Evolutionary conservation across 495 filamentous ascomycete genomes (phyloP), one percentile per base, ranked within the genome.

Genomic region (Penicillium pulvis): DNA sequence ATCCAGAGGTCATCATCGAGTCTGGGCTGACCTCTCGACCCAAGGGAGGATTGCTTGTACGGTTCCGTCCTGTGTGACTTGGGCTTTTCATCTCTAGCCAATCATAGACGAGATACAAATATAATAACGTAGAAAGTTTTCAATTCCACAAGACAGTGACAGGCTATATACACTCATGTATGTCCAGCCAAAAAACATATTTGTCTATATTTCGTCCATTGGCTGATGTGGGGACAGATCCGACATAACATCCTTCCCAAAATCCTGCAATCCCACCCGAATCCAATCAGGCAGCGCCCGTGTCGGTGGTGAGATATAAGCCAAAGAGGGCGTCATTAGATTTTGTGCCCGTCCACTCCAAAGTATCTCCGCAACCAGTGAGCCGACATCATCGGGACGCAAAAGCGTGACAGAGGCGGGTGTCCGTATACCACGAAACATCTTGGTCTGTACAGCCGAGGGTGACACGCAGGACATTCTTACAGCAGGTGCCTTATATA

Each of bases 191-290:
- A 4, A 28, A 28, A 4, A 28, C 4, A 28, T 2, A 26, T 26
- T 0, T 26, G 16, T 31, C 20, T 26, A 10, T 6, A 50, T 35
- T 9, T 50, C 43, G 8, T 57, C 33, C 55, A 57, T 57, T 8
- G 55, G 55, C 20, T 57, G 60, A 30, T 57, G 76, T 78, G 70
- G 58, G 85, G 19, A 64, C 77, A 35, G 78, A 86, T 58, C 67
- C 75, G 55, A 50, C 55, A 57, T 57, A 14, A 42, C 45, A 42
- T 57, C 55, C 46, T 57, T 57, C 14, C 44, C 55, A 26, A 49
- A 24, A 57, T 57, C 55, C n/a, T 57, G 55, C 16, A 57, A 50
- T 43, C 17, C 33, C 20, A 57, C 55, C 24, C 55, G 44, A 44
- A 57, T 50, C 55, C 55, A 57, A 41, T 57, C 55, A 8, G 55